These are phyloP conservation scores for Elsinoe perseae DNA, from an alignment of 2,329 filamentous ascomycete species.

Conservation along the genomic window DNA sequence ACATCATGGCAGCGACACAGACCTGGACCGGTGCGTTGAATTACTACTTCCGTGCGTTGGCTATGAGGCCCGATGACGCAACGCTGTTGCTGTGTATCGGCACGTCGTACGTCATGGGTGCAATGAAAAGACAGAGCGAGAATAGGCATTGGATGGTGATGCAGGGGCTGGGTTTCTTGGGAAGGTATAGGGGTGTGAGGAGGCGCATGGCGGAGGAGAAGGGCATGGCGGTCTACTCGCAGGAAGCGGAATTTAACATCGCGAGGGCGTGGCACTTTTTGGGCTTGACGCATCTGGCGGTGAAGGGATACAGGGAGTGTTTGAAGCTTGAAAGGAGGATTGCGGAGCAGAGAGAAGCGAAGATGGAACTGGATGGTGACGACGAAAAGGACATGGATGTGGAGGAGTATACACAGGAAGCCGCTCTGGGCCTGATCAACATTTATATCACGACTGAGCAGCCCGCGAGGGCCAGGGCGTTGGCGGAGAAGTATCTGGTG, in stretches of 20 bases:
- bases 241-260: conserved; percentile 78
- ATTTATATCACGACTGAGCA: conserved; percentile 16
- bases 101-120: conserved; percentile 78
- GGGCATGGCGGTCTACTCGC: conserved; percentile 42
- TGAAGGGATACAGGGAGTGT: conserved; percentile 60
- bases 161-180: conserved; percentile 76
- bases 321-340: conserved; percentile 44
- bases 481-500: conserved; percentile 53
- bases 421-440: conserved; percentile 13
- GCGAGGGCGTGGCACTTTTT: conserved; percentile 68
- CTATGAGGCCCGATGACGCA: conserved; percentile 67
- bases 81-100: conserved; percentile 75
- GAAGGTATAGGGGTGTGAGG: conserved; percentile 52
- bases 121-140: conserved; percentile 79
- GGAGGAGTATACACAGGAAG: conserved; percentile 17
- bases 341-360: conserved; percentile 28
- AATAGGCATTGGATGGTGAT: conserved; percentile 83
- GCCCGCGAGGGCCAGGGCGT: conserved; percentile 40
- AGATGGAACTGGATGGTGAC: conserved; percentile 37
- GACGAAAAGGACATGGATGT: conserved; percentile 14
- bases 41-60: conserved; percentile 64
- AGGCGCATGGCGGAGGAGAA: conserved; percentile 23
- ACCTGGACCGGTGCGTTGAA: conserved; percentile 78
- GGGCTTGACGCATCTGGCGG: conserved; percentile 63
- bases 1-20: conserved; percentile 77